Evolutionary conservation across 371 early-diverging fungal genomes (phyloP).

Genomic region (Apophysomyces trapeziformis): DNA sequence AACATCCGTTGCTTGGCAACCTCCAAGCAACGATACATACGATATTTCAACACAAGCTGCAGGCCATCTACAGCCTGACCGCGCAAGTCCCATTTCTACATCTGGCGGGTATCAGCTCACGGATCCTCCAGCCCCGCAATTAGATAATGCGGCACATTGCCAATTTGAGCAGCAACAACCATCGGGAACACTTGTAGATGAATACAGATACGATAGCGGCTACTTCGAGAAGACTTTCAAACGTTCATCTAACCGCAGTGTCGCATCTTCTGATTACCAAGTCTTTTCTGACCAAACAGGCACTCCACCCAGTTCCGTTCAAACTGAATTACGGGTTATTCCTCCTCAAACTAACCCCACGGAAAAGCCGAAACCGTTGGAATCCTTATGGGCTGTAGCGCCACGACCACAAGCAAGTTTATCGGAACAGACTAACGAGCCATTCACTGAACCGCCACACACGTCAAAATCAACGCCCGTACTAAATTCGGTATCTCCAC

Average conservation of each 20-base stretch:
- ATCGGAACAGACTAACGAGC: not conserved
- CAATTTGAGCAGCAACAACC: not conserved
- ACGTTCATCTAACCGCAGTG: constrained; percentile 23
- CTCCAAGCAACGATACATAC: not conserved
- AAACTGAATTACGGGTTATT: not conserved
- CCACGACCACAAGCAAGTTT: constrained; percentile 10
- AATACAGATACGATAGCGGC: constrained; percentile 17
- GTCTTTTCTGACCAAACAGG: not conserved
- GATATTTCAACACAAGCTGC: not conserved
- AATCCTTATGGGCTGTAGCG: constrained; percentile 21
- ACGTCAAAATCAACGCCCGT: constrained; percentile 3
- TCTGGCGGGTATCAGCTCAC: not conserved
- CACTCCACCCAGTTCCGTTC: not conserved
- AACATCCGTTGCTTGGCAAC: constrained; percentile 3
- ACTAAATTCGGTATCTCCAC: not conserved
- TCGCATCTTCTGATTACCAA: constrained; percentile 8
- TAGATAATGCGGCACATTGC: not conserved
- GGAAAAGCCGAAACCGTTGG: constrained; percentile 18
- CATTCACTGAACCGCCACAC: not conserved
- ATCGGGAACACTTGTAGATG: constrained; percentile 8
- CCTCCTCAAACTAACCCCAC: not conserved
- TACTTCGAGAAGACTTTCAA: constrained; percentile 21
- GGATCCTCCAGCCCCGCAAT: not conserved
- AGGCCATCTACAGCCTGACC: not conserved
- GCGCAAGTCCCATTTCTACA: not conserved